Conservation (phyloP, 1,284 basidiomycete genomes). For the Ganoderma sinense region DNA sequence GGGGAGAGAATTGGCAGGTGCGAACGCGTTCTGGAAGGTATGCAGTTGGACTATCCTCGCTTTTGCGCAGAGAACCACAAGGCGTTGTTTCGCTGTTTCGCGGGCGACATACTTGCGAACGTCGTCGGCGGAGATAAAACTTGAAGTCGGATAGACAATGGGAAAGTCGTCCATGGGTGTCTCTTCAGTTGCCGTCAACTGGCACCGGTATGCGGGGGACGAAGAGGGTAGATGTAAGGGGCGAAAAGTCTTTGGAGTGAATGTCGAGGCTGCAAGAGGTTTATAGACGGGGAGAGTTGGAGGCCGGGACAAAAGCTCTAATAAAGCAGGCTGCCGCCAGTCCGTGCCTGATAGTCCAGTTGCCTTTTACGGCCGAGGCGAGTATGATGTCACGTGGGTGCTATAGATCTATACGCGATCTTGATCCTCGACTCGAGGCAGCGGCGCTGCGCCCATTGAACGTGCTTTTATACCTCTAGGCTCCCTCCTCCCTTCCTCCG, state of each 20-base stretch:
- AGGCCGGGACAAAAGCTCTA: too few species aligned
- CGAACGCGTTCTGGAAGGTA: slow-evolving; percentile 1
- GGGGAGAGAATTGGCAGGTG: slow-evolving; percentile 8
- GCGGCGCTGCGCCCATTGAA: neutral
- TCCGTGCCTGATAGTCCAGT: neutral
- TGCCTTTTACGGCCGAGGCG: neutral
- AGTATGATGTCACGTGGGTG: neutral
- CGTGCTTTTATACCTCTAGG: neutral
- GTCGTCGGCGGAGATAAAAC: neutral
- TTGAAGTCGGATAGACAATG: neutral
- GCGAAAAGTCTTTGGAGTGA: neutral
- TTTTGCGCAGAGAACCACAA: neutral
- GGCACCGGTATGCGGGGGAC: neutral
- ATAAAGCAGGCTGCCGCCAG: too few species aligned
- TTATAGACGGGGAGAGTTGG: too few species aligned
- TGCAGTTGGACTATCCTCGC: neutral
- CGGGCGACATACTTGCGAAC: neutral
- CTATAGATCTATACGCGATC: neutral
- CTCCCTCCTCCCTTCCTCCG: neutral
- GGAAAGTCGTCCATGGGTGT: neutral
- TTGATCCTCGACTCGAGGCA: neutral
- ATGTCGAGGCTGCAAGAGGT: neutral
- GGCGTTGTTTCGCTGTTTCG: neutral
- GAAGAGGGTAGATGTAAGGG: neutral
- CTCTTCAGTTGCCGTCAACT: neutral